phyloP scores from a whole-genome alignment of 2,329 filamentous ascomycete genomes.

The Phialophora macrospora region DNA sequence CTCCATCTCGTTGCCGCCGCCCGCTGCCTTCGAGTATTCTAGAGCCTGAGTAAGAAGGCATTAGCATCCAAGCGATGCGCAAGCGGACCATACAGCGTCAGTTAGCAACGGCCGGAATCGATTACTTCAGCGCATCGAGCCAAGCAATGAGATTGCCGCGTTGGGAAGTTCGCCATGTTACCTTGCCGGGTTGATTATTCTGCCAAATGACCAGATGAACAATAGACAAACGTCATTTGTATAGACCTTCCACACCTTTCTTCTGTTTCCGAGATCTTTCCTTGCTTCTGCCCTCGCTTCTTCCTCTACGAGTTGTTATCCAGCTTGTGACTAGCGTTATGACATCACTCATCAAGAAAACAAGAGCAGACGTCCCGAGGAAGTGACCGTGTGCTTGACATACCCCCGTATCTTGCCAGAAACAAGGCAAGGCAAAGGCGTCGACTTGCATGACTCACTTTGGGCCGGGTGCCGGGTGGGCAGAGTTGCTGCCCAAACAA shows the following conservation, averaged over 20 bases:
- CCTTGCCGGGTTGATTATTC: slow-evolving; percentile 12
- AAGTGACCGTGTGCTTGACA: background rate
- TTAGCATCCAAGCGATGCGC: slow-evolving; percentile 4
- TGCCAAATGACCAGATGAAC: background rate
- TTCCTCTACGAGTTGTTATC: background rate
- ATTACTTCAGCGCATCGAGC: slow-evolving; percentile 22
- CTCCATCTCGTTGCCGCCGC: background rate
- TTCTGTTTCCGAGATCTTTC: background rate
- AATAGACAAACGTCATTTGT: slow-evolving; percentile 1
- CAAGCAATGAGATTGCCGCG: slow-evolving; percentile 9
- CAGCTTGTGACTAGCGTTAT: background rate
- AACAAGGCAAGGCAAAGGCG: background rate
- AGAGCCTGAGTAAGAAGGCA: slow-evolving; percentile 21
- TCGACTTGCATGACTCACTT: slow-evolving; percentile 1
- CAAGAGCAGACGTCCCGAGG: background rate
- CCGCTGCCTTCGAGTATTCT: background rate
- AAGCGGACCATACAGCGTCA: background rate
- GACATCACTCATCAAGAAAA: background rate
- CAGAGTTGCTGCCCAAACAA: slow-evolving; percentile 27
- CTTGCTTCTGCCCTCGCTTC: background rate
- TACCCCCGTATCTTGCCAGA: background rate
- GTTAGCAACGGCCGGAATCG: slow-evolving; percentile 19
- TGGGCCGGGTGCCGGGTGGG: background rate
- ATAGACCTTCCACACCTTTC: background rate
- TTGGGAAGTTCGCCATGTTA: background rate